Percentiles rank a stretch among this genome's conserved stretches.
Conservation (phyloP, 495 filamentous ascomycete genomes). For the Talaromyces nanjingensis region DNA sequence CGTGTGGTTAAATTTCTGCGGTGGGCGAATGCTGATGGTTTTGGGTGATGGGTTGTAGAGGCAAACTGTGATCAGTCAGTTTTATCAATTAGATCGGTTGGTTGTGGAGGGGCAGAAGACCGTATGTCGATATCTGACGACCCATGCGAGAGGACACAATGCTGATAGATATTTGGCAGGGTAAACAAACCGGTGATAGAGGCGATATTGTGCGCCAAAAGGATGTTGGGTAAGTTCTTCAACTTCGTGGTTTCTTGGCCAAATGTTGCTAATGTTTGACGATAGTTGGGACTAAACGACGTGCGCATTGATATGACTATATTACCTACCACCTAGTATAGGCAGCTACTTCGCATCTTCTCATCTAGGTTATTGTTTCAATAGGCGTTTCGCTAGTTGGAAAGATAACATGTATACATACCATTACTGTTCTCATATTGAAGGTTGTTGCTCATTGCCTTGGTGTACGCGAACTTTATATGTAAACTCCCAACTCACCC, state of each 20-base stretch:
- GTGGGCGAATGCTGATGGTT: not conserved
- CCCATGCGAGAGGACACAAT: not conserved
- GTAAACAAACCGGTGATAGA: slow-evolving; percentile 64
- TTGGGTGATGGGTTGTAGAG: slow-evolving; percentile 46
- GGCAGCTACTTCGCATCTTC: not conserved
- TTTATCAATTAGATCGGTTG: slow-evolving; percentile 85
- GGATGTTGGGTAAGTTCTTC: slow-evolving; percentile 62
- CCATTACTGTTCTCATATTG: slow-evolving; percentile 1
- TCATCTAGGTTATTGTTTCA: not conserved
- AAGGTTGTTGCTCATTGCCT: not conserved
- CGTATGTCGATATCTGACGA: slow-evolving; percentile 21
- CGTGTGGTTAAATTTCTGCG: too few species aligned
- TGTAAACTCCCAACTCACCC: not conserved
- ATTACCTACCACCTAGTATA: not conserved
- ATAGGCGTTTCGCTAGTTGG: not conserved
- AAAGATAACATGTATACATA: slow-evolving; percentile 1
- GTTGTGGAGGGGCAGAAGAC: slow-evolving; percentile 85
- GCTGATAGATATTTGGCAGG: slow-evolving; percentile 34
- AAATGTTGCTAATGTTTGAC: slow-evolving; percentile 6
- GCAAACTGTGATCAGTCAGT: slow-evolving; percentile 91
- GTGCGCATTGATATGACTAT: not conserved
- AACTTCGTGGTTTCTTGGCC: not conserved
- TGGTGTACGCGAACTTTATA: not conserved
- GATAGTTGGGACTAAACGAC: slow-evolving; percentile 41
- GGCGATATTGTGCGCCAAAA: slow-evolving; percentile 73